Evolutionary conservation across 1,284 basidiomycete genomes (phyloP).

Genomic region (Irpex sp.): DNA sequence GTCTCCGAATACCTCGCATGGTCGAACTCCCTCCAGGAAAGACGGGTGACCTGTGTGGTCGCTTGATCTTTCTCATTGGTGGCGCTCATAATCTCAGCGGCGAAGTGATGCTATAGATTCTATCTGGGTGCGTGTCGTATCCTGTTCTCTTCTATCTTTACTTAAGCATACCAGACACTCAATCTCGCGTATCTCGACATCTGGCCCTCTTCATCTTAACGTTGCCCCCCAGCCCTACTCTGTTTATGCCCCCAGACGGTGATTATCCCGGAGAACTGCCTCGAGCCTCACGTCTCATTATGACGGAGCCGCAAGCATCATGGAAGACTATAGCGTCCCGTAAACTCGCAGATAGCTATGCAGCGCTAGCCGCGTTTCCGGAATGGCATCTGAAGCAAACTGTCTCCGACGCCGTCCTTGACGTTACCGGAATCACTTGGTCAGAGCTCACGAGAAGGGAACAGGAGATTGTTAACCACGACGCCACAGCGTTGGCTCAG

Average conservation of each 20-base stretch:
- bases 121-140: background rate
- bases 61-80: too few relatives aligned
- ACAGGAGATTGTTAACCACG: slow-evolving; percentile 30
- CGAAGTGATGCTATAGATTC: background rate
- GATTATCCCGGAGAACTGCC: slow-evolving; percentile 4
- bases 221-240: background rate
- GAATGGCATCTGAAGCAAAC: slow-evolving; percentile 28
- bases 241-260: slow-evolving; percentile 13
- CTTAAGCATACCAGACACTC: slow-evolving; percentile 9
- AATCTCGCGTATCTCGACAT: background rate
- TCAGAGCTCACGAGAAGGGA: slow-evolving; percentile 29
- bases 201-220: background rate
- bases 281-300: background rate
- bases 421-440: slow-evolving; percentile 29
- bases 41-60: too few relatives aligned
- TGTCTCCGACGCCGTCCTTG: slow-evolving; percentile 16
- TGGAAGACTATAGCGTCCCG: slow-evolving; percentile 23
- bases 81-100: too few relatives aligned
- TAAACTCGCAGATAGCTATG: slow-evolving; percentile 29
- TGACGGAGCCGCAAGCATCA: background rate
- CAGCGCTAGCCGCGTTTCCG: slow-evolving; percentile 24
- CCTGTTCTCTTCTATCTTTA: slow-evolving; percentile 4
- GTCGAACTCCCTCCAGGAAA: too few relatives aligned
- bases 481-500: slow-evolving; percentile 31
- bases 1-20: too few relatives aligned